phyloP scores from a whole-genome alignment of 2,329 filamentous ascomycete species.

The Calycina marina region DNA sequence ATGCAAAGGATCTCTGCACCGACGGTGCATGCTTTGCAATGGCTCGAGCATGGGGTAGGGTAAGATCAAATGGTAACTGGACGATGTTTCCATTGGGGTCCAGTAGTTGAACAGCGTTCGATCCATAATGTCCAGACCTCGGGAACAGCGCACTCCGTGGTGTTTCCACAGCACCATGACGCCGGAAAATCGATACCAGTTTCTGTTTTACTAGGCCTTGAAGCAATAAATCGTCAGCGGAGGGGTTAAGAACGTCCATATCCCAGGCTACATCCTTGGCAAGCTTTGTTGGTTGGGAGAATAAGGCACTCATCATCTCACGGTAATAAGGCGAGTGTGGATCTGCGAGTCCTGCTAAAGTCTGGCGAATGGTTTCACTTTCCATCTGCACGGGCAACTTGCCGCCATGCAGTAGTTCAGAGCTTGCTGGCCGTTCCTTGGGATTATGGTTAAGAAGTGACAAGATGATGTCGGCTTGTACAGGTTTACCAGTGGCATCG shows the following conservation, averaged over 20 bases:
- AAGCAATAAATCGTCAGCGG: conserved; percentile 48
- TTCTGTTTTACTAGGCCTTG: conserved; percentile 61
- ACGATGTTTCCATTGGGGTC: conserved; percentile 76
- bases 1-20: conserved; percentile 67
- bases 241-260: conserved; percentile 41
- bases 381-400: conserved; percentile 86
- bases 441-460: conserved; percentile 73
- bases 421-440: conserved; percentile 66
- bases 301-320: conserved; percentile 77
- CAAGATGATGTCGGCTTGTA: conserved; percentile 63
- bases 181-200: conserved; percentile 65
- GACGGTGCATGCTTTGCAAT: conserved; percentile 60
- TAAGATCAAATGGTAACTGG: conserved; percentile 89
- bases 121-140: conserved; percentile 61
- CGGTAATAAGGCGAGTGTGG: conserved; percentile 77
- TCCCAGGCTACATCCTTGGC: conserved; percentile 75
- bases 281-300: conserved; percentile 54
- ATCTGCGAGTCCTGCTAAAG: conserved; percentile 67
- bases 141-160: conserved; percentile 67
- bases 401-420: conserved; percentile 70
- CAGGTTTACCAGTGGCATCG: conserved; percentile 47
- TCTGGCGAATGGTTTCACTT: conserved; percentile 76
- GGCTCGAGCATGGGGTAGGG: conserved; percentile 72
- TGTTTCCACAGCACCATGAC: conserved; percentile 77
- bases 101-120: conserved; percentile 63